These are phyloP conservation scores for Pseudocercospora eumusae DNA, from an alignment of 2,329 filamentous ascomycete species.

Conservation along the genomic window DNA sequence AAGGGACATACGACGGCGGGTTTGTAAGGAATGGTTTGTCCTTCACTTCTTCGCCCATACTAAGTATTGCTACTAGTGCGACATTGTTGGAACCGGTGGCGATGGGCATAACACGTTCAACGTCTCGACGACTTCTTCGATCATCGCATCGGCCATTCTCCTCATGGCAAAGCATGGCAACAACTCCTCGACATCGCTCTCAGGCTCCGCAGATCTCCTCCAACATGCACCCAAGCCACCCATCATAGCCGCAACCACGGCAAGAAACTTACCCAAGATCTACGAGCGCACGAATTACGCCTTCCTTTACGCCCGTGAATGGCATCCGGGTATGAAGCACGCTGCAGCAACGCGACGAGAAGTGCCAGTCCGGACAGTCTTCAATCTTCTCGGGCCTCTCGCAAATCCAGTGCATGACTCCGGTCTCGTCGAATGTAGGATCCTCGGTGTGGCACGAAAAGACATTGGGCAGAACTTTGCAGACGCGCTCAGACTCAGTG, in stretches of 20 bases:
- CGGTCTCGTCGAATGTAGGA: constrained; percentile 73
- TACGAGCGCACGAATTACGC: constrained; percentile 85
- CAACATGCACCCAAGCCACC: constrained; percentile 72
- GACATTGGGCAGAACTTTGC: constrained; percentile 22
- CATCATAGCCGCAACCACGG: constrained; percentile 71
- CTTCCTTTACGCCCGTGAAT: constrained; percentile 93
- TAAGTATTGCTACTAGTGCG: constrained; percentile 56
- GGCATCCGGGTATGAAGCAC: constrained; percentile 92
- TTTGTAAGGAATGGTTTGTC: constrained; percentile 63
- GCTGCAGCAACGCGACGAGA: constrained; percentile 83
- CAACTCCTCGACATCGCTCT: constrained; percentile 90
- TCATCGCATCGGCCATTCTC: constrained; percentile 81
- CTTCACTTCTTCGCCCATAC: constrained; percentile 15
- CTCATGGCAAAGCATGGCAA: constrained; percentile 95
- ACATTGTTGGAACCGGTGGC: constrained; percentile 96
- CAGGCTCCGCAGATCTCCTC: constrained; percentile 89
- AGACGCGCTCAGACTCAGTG: constrained; percentile 47
- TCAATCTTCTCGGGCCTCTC: constrained; percentile 92
- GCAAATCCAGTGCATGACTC: constrained; percentile 84
- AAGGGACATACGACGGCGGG: constrained; percentile 78
- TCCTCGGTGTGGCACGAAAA: constrained; percentile 83
- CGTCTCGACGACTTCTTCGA: constrained; percentile 91
- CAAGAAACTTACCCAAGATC: constrained; percentile 68
- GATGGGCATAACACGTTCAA: constrained; percentile 98
- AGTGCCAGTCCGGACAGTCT: constrained; percentile 92